These are phyloP conservation scores for Polyporus arcularius DNA, from an alignment of 768 basidiomycete genomes.

Conservation along the genomic window DNA sequence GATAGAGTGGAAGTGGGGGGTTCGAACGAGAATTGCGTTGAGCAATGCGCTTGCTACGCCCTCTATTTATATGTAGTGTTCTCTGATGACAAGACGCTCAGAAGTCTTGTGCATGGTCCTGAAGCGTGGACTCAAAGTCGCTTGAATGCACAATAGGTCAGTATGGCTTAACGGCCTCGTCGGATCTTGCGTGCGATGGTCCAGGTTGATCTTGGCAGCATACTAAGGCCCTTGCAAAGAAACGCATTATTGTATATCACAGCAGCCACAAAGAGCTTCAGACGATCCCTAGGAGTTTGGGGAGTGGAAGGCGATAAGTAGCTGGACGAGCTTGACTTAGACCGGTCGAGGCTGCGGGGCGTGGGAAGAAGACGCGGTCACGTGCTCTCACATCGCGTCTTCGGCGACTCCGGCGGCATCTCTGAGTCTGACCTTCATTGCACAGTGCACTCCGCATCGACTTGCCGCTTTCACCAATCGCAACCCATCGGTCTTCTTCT, in stretches of 20 bases:
- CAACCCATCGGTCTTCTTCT: background rate
- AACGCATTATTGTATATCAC: too few relatives aligned
- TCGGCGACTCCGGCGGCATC: too few relatives aligned
- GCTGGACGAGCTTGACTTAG: too few relatives aligned
- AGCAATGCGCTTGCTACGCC: background rate
- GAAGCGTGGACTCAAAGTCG: background rate
- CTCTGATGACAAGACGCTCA: background rate
- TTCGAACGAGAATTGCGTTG: background rate
- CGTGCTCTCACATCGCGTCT: too few relatives aligned
- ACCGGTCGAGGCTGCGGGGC: too few relatives aligned
- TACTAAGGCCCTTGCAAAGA: background rate
- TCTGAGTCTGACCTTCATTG: background rate
- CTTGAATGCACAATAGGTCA: background rate
- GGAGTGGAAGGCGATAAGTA: too few relatives aligned
- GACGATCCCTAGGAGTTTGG: too few relatives aligned
- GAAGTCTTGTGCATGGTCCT: background rate
- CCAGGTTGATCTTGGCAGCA: background rate
- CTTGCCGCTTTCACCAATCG: background rate
- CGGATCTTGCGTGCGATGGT: background rate
- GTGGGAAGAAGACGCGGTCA: too few relatives aligned
- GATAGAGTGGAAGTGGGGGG: too few relatives aligned
- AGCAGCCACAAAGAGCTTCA: too few relatives aligned
- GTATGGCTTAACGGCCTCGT: background rate
- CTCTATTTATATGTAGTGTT: background rate
- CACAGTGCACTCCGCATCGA: background rate